phyloP scores from a whole-genome alignment of 352 stramenopile genomes.

The Blastocystis sp. region DNA sequence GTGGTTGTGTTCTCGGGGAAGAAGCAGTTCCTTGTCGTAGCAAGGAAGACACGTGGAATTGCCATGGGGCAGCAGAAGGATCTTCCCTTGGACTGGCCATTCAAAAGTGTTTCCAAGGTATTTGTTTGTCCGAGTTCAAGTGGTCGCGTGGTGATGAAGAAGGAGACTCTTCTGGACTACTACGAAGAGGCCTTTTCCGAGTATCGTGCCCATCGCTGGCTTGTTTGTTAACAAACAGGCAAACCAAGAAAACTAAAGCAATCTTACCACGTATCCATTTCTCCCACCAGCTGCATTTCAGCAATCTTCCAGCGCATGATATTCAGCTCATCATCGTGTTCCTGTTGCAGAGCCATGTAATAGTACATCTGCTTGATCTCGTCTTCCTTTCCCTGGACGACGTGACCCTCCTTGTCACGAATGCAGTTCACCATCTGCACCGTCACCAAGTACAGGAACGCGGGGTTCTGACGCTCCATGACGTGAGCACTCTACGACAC shows the following conservation, averaged over 20 bases:
- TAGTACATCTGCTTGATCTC: conserved; percentile 58
- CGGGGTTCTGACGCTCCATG: conserved; percentile 36
- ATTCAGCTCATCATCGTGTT: conserved; percentile 54
- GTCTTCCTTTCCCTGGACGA: conserved; percentile 40
- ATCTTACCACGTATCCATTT: conserved; percentile 55
- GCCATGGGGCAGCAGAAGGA: neutral
- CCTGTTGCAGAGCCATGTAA: conserved; percentile 55
- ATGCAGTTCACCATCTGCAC: conserved; percentile 55
- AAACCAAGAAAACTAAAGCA: conserved; percentile 31
- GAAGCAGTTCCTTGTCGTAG: conserved; percentile 1
- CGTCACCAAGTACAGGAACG: conserved; percentile 52
- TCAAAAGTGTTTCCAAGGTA: neutral
- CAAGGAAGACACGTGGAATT: neutral
- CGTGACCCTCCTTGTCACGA: neutral
- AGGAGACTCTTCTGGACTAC: conserved; percentile 30
- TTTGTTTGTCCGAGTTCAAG: conserved; percentile 55
- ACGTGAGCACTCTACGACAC: conserved; percentile 34
- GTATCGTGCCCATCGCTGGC: neutral
- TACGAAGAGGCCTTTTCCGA: conserved; percentile 25
- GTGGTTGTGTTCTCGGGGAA: conserved; percentile 36
- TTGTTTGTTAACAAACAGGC: conserved; percentile 36
- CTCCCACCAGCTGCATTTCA: conserved; percentile 51
- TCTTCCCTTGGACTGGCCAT: neutral
- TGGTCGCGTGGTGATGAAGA: conserved; percentile 54
- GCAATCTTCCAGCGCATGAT: conserved; percentile 57